Base-by-base conservation (phyloP, 345 rosid genomes). In the Citrus unshiu region DNA sequence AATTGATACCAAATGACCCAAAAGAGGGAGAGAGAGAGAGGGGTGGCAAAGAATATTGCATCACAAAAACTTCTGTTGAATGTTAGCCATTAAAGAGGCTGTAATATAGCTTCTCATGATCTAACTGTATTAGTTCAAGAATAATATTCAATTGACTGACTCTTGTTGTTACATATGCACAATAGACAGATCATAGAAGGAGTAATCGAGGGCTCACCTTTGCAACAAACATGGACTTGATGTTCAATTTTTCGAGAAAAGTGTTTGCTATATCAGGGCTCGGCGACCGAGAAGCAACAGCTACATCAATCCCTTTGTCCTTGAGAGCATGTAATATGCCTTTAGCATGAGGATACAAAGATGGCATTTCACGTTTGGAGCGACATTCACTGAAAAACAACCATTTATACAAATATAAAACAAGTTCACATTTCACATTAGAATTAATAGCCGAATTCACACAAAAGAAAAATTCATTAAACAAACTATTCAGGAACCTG, bases 241-340 rank as follows among this genome's bases (percentile, higher is more conserved):
- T 78, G 65, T 78, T 81, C 86, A 94, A 71, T 83, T 89, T 94
- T 27, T 87, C 92, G 78, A 93, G 84, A 73, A 91, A 94, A 62
- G 91, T 76, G 71, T 79, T 90, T 22, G 98, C 98, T 68, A 88
- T 90, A 72, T 93, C 90, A 4, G 93, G 74, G 43, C 93, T 87
- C 2, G 97, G 97, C 57, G 98, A 93, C 71, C 95, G 84, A 0
- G 97, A 94, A 76, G 98, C 97, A 85, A 93, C 70, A 57, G 98
- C 97, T 61, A 90, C 76, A 81, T 91, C 91, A 57, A 93, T 79
- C 21, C 94, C 95, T 70, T 88, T 93, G 35, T 94, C 96, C 79
- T 90, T 88, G 57, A 94, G 83, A 35, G 92, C 96, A 80, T 56
- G 73, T 74, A 94, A 1, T 67, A 93, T 82, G 64, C 97, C 97